These are phyloP conservation scores for Cucurbitaria berberidis DNA, from an alignment of 2,329 filamentous ascomycete genomes.

Conservation along the genomic window DNA sequence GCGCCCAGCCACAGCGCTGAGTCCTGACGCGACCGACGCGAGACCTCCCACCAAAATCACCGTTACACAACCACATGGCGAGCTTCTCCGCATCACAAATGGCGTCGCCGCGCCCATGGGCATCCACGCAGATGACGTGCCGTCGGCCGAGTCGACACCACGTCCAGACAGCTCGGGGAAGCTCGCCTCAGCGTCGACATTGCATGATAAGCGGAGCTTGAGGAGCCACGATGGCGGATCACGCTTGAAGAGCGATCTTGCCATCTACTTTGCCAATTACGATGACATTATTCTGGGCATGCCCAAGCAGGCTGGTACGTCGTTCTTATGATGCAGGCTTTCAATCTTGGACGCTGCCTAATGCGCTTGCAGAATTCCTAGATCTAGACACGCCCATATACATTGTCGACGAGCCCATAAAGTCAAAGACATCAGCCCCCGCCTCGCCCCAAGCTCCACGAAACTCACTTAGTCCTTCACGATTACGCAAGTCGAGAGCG, in stretches of 20 bases:
- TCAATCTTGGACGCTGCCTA: conserved; percentile 12
- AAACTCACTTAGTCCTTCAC: conserved; percentile 32
- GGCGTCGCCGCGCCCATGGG: conserved; percentile 48
- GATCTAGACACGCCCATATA: conserved; percentile 75
- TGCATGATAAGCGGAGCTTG: conserved; percentile 73
- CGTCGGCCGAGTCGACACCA: conserved; percentile 41
- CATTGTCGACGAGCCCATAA: conserved; percentile 65
- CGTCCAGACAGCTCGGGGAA: conserved; percentile 33
- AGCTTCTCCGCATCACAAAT: conserved; percentile 52
- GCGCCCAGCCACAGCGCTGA: conserved; percentile 34
- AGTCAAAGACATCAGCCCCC: conserved; percentile 28
- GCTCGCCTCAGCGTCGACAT: conserved; percentile 24
- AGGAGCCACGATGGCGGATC: conserved; percentile 83
- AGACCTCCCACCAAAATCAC: conserved; percentile 52
- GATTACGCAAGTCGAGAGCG: conserved; percentile 32
- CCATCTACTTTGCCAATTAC: conserved; percentile 90
- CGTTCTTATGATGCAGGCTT: conserved; percentile 18
- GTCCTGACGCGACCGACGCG: conserved; percentile 33
- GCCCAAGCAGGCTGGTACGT: conserved; percentile 74
- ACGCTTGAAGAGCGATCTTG: conserved; percentile 88
- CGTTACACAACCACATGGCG: conserved; percentile 52
- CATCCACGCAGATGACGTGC: conserved; percentile 41
- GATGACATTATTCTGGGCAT: conserved; percentile 92
- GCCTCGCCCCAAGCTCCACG: conserved; percentile 26
- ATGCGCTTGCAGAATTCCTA: conserved; percentile 66